Evolutionary conservation across 768 basidiomycete species (phyloP).

Genomic region (Imleria badia): DNA sequence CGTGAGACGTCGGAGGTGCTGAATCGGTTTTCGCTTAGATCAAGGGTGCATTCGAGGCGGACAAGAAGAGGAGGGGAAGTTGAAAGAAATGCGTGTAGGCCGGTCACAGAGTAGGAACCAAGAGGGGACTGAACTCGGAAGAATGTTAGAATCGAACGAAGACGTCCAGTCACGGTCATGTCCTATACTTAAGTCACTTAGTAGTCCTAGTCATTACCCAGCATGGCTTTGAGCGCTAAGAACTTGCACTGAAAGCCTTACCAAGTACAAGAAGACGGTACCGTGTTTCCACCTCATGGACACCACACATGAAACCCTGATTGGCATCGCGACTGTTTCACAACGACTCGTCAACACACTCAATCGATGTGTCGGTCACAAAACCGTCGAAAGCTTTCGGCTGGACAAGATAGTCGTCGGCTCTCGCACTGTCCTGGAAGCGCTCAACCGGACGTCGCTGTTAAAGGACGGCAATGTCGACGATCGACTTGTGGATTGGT

Average conservation of each 20-base stretch:
- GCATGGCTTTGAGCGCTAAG: too few species aligned
- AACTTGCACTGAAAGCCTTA: too few species aligned
- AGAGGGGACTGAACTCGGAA: too few species aligned
- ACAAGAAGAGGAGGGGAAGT: slow-evolving; percentile 23
- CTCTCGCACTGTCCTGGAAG: background rate
- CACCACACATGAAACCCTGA: too few species aligned
- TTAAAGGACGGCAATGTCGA: background rate
- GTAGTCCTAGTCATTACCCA: too few species aligned
- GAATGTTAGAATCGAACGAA: too few species aligned
- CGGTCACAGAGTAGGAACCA: too few species aligned
- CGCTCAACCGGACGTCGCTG: background rate
- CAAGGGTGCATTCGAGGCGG: slow-evolving; percentile 46
- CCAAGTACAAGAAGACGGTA: too few species aligned
- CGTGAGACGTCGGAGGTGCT: background rate
- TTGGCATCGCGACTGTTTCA: background rate
- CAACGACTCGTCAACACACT: background rate
- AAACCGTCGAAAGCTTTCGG: slow-evolving; percentile 3
- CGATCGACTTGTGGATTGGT: slow-evolving; percentile 2
- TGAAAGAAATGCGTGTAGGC: background rate
- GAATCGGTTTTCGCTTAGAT: slow-evolving; percentile 35
- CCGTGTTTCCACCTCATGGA: too few species aligned
- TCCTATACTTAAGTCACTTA: too few species aligned
- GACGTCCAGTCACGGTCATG: too few species aligned
- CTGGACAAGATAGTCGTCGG: slow-evolving; percentile 5
- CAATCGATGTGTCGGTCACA: background rate